Evolutionary conservation across 2,329 filamentous ascomycete genomes (phyloP).

Genomic region (Colletotrichum tabaci): DNA sequence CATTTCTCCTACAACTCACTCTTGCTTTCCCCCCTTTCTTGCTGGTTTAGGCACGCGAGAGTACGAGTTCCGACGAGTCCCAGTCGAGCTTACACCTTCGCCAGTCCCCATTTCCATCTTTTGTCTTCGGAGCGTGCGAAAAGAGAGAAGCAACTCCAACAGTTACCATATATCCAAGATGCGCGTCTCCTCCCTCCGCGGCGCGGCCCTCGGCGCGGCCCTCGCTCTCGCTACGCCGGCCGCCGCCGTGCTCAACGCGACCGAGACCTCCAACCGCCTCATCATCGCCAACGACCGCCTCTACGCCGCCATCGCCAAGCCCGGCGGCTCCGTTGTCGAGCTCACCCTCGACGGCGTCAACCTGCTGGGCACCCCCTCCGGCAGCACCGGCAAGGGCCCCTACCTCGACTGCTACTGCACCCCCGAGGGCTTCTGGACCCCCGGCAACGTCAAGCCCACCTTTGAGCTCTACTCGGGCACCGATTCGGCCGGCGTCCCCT

Average conservation of each 20-base stretch:
- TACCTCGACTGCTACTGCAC: slow-evolving; percentile 75
- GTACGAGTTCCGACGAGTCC: slow-evolving; percentile 1
- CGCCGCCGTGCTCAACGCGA: slow-evolving; percentile 51
- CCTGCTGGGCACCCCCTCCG: slow-evolving; percentile 62
- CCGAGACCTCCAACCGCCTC: slow-evolving; percentile 51
- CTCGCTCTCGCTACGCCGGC: slow-evolving; percentile 33
- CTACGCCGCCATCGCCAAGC: slow-evolving; percentile 55
- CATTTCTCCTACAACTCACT: neutral
- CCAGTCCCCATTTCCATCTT: neutral
- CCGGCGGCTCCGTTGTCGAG: slow-evolving; percentile 53
- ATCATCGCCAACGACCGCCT: slow-evolving; percentile 57
- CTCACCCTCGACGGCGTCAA: slow-evolving; percentile 56
- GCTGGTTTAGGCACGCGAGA: slow-evolving; percentile 4
- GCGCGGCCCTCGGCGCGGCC: slow-evolving; percentile 25
- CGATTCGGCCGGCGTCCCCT: slow-evolving; percentile 63
- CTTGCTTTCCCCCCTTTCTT: too few relatives aligned
- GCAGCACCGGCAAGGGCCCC: slow-evolving; percentile 63
- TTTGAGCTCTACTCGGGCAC: slow-evolving; percentile 67
- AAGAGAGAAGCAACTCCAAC: neutral
- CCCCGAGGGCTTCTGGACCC: slow-evolving; percentile 69
- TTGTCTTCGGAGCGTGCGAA: neutral
- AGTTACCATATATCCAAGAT: neutral
- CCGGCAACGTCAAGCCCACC: slow-evolving; percentile 62
- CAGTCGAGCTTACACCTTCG: slow-evolving; percentile 6
- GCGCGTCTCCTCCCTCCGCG: slow-evolving; percentile 27